Evolutionary conservation across 1,139 yeast species (phyloP).

Genomic region (Hyphopichia khmerensis): DNA sequence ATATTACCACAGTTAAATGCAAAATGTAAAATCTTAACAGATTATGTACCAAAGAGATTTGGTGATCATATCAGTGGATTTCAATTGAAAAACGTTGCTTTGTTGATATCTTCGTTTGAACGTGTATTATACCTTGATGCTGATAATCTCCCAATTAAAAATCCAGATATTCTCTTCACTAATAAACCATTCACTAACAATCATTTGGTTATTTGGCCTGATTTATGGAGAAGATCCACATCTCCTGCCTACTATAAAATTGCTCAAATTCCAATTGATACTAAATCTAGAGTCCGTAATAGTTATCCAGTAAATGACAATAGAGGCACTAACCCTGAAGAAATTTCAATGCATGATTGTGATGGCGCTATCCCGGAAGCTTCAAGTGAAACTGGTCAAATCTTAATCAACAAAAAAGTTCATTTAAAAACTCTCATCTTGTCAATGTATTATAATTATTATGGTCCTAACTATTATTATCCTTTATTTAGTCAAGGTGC

Average conservation of each 20-base stretch:
- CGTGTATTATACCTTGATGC: constrained; percentile 36
- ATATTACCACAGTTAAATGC: constrained; percentile 31
- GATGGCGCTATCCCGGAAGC: constrained; percentile 60
- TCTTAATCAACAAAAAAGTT: constrained; percentile 48
- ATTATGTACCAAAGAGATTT: constrained; percentile 23
- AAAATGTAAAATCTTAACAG: constrained; percentile 32
- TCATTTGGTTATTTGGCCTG: constrained; percentile 39
- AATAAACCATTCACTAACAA: constrained; percentile 29
- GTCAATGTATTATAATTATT: constrained; percentile 54
- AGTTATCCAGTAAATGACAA: constrained; percentile 27
- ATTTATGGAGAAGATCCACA: constrained; percentile 41
- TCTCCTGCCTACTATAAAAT: constrained; percentile 34
- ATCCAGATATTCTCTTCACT: constrained; percentile 31
- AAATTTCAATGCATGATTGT: constrained; percentile 44
- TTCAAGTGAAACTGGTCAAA: constrained; percentile 60
- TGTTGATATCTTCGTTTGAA: constrained; percentile 33
- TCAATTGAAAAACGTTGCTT: constrained; percentile 35
- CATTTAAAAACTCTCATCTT: constrained; percentile 52
- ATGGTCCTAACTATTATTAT: constrained; percentile 56
- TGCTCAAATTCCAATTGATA: constrained; percentile 23
- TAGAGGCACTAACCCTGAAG: constrained; percentile 18
- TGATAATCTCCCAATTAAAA: constrained; percentile 32
- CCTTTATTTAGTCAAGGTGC: constrained; percentile 56
- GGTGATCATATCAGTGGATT: constrained; percentile 23
- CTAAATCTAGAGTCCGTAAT: constrained; percentile 19